A percentile compares a stretch with the other conserved stretches of the same genome.
phyloP scores from a whole-genome alignment of 306 rosid species.

The Dryas octopetala region DNA sequence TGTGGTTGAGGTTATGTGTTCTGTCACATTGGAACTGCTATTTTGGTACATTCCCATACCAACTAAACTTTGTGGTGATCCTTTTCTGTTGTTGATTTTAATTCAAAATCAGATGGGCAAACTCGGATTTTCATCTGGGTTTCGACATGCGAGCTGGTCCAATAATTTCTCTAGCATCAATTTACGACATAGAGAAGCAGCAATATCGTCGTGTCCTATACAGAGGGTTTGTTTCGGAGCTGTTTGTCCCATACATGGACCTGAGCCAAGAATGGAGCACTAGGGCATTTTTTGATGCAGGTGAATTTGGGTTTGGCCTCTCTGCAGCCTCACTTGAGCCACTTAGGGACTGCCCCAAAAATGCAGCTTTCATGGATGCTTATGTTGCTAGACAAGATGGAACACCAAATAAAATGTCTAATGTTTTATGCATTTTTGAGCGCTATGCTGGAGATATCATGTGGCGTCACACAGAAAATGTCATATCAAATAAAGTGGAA shows the following conservation, averaged over 20 bases:
- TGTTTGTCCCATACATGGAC: constrained; percentile 24
- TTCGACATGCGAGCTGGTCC: constrained; percentile 7
- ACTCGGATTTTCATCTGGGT: constrained; percentile 16
- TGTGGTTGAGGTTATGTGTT: too few species aligned
- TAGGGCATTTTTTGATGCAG: constrained; percentile 9
- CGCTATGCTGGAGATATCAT: constrained; percentile 12
- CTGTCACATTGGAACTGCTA: too few species aligned
- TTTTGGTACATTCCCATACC: too few species aligned
- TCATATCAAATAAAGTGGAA: neutral
- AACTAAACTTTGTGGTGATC: too few species aligned
- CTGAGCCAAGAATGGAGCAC: constrained; percentile 1
- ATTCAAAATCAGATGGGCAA: constrained; percentile 11
- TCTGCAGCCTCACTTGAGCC: neutral
- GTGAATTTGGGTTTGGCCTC: constrained; percentile 20
- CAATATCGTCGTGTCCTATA: constrained; percentile 2
- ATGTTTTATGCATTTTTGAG: constrained; percentile 10
- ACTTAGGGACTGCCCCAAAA: constrained; percentile 5
- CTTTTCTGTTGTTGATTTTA: too few species aligned
- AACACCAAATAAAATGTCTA: neutral
- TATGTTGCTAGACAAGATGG: constrained; percentile 10
- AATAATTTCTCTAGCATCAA: constrained; percentile 9
- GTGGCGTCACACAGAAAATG: constrained; percentile 17
- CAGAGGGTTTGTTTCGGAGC: constrained; percentile 20
- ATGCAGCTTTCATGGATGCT: constrained; percentile 11
- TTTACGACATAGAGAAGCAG: neutral